These are phyloP conservation scores for Tolypocladium ovalisporum DNA, from an alignment of 2,329 filamentous ascomycete species.

Conservation along the genomic window DNA sequence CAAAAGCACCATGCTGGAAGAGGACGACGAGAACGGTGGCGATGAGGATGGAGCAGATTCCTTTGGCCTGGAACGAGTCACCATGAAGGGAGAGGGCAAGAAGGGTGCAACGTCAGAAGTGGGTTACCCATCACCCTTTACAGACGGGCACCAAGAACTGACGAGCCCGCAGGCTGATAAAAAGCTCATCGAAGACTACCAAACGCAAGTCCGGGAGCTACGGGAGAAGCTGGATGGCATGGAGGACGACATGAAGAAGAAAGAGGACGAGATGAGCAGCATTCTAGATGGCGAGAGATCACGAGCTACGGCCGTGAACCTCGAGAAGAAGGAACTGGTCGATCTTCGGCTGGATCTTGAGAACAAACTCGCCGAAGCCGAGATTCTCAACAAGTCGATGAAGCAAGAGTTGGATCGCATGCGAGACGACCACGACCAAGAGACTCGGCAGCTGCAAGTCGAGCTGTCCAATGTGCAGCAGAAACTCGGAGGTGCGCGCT, in stretches of 20 bases:
- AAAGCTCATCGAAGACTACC: conserved; percentile 68
- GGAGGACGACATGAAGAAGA: conserved; percentile 58
- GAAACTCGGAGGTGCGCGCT: conserved; percentile 15
- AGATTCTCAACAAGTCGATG: conserved; percentile 68
- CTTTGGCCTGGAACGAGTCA: conserved; percentile 34
- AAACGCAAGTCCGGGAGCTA: conserved; percentile 64
- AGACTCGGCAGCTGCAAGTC: conserved; percentile 50
- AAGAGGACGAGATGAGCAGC: conserved; percentile 57
- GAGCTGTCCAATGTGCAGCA: conserved; percentile 31
- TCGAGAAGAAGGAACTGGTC: conserved; percentile 62
- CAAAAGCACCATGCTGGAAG: conserved; percentile 95
- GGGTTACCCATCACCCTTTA: conserved; percentile 6
- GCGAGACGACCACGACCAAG: conserved; percentile 54
- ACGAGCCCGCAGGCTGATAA: conserved; percentile 45
- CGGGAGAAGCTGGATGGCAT: conserved; percentile 62
- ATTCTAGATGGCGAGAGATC: conserved; percentile 49
- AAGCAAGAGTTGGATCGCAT: conserved; percentile 69
- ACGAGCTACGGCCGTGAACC: conserved; percentile 36
- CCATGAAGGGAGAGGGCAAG: conserved; percentile 17
- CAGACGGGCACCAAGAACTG: conserved; percentile 4
- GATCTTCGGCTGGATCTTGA: conserved; percentile 58
- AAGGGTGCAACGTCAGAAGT: conserved; percentile 27
- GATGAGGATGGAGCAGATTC: conserved; percentile 43
- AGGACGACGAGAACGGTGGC: conserved; percentile 60
- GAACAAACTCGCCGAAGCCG: conserved; percentile 60